phyloP scores from a whole-genome alignment of 768 basidiomycete genomes.

The Lactarius sp. region DNA sequence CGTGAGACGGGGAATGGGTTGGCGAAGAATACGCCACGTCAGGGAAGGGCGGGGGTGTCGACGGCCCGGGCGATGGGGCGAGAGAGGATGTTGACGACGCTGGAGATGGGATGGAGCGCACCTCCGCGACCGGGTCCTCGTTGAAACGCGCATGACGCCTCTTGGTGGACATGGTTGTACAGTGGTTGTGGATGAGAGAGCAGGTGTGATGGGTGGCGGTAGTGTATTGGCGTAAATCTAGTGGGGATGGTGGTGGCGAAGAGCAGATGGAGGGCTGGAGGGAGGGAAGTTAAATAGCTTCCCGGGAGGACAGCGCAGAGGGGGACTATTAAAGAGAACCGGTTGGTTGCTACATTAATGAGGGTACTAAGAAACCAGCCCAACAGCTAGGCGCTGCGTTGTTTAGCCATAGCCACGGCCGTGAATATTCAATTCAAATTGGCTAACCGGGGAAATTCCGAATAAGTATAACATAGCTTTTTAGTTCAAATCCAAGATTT shows the following conservation, averaged over 20 bases:
- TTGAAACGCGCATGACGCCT: slow-evolving; percentile 18
- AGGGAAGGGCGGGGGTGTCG: slow-evolving; percentile 15
- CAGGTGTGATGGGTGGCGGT: not conserved
- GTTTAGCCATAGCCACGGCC: not conserved
- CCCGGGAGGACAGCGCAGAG: not conserved
- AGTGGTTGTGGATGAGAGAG: not conserved
- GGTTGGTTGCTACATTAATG: slow-evolving; percentile 6
- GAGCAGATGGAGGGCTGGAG: not conserved
- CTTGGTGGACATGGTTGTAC: slow-evolving; percentile 3
- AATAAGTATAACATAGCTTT: not conserved
- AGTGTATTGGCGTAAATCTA: not conserved
- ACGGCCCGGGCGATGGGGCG: slow-evolving; percentile 10
- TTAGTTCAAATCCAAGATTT: not conserved
- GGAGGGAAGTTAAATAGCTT: slow-evolving; percentile 14
- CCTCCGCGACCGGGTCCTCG: slow-evolving; percentile 11
- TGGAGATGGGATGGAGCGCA: slow-evolving; percentile 15
- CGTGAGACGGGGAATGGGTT: not conserved
- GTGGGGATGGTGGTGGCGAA: not conserved
- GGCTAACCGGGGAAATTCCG: not conserved
- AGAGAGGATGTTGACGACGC: slow-evolving; percentile 12
- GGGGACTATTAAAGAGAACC: not conserved
- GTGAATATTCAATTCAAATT: not conserved
- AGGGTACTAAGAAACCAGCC: not conserved
- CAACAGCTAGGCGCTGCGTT: not conserved
- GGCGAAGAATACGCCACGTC: slow-evolving; percentile 11